A percentile compares a stretch with the other conserved stretches of the same genome.
These are phyloP conservation scores for Friedmanniomyces simplex DNA, from an alignment of 495 filamentous ascomycete species.

Conservation along the genomic window DNA sequence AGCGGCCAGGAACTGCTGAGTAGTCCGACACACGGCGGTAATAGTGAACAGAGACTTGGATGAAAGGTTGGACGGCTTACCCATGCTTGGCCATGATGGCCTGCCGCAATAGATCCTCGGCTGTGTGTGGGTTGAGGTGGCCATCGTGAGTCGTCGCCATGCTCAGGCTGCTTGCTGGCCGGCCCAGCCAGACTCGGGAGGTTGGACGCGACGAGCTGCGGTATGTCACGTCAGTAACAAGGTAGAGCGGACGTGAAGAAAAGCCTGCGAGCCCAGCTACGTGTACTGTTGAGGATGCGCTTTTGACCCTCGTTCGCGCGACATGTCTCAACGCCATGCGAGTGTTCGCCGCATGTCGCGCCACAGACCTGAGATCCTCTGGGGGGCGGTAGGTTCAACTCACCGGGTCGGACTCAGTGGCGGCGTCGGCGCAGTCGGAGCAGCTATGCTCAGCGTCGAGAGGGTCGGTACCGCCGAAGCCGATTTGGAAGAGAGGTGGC, in stretches of 20 bases:
- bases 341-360: background rate
- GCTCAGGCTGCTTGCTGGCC: conserved; percentile 16
- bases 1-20: background rate
- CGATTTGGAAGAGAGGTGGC: conserved; percentile 15
- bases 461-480: conserved; percentile 19
- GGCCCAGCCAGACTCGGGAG: conserved; percentile 8
- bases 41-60: conserved; percentile 1
- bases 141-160: conserved; percentile 8
- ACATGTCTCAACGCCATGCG: background rate
- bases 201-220: background rate
- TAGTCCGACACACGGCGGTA: background rate
- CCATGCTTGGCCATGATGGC: conserved; percentile 34
- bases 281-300: background rate
- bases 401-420: background rate
- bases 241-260: no score
- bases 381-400: background rate
- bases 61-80: conserved; percentile 31
- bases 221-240: background rate
- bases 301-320: background rate
- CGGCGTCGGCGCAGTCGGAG: conserved; percentile 5
- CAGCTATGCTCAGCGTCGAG: conserved; percentile 4
- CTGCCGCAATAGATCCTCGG: conserved; percentile 45
- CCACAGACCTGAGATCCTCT: no score
- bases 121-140: conserved; percentile 37
- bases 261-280: no score